Percentiles rank a stretch among this genome's conserved stretches.
Evolutionary conservation across 2,329 filamentous ascomycete species (phyloP).

Genomic region (Emericellopsis cladophorae): DNA sequence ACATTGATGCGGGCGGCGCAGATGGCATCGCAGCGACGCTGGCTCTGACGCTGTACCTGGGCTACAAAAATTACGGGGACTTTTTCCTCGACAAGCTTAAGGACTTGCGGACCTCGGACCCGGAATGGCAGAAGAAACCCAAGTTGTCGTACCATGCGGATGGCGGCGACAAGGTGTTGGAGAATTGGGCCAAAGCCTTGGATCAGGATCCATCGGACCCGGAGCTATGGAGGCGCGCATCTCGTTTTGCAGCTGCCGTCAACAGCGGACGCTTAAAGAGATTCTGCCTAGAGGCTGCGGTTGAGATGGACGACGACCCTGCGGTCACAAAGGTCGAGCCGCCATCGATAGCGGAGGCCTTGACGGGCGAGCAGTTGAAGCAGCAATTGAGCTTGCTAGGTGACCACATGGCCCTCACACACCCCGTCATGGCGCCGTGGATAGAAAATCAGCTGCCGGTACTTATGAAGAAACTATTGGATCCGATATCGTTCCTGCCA

Average conservation of each 20-base stretch:
- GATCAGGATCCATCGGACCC: constrained; percentile 56
- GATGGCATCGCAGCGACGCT: constrained; percentile 71
- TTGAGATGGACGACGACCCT: constrained; percentile 56
- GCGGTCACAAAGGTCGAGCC: constrained; percentile 49
- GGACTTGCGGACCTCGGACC: constrained; percentile 27
- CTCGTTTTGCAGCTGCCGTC: constrained; percentile 44
- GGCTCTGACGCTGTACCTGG: constrained; percentile 80
- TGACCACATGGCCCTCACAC: constrained; percentile 43
- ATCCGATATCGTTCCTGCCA: constrained; percentile 50
- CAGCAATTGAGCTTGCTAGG: constrained; percentile 36
- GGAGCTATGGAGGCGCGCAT: constrained; percentile 49
- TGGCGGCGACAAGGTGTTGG: constrained; percentile 31
- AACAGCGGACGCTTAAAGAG: constrained; percentile 43
- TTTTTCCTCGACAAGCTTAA: constrained; percentile 61
- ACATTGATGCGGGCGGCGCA: constrained; percentile 45
- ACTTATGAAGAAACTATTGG: constrained; percentile 39
- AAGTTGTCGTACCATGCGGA: constrained; percentile 16
- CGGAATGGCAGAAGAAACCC: constrained; percentile 28
- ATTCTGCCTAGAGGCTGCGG: constrained; percentile 52
- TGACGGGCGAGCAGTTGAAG: constrained; percentile 50
- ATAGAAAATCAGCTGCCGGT: constrained; percentile 35
- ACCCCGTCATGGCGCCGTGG: constrained; percentile 48
- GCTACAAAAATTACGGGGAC: constrained; percentile 92
- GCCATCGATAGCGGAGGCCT: constrained; percentile 47
- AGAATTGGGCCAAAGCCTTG: constrained; percentile 44